Conservation (phyloP, 352 stramenopile genomes). For the Globisporangium emineosum region DNA sequence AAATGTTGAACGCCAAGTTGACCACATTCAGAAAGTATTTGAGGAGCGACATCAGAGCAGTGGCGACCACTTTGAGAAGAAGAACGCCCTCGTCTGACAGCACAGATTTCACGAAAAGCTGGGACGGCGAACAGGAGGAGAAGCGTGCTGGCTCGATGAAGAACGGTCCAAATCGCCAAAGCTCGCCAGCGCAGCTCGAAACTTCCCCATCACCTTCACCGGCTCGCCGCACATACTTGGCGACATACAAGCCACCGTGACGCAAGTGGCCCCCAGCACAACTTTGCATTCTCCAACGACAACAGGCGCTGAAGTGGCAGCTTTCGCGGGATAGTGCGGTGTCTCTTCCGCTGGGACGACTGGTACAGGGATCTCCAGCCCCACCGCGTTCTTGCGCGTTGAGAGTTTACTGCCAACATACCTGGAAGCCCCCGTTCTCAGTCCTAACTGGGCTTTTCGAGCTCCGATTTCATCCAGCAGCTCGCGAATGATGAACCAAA, state of each 20-base stretch:
- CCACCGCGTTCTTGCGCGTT: slow-evolving; percentile 23
- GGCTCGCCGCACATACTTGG: slow-evolving; percentile 42
- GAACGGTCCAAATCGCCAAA: slow-evolving; percentile 54
- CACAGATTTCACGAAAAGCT: slow-evolving; percentile 18
- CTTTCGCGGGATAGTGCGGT: no score
- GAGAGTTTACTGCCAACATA: not conserved
- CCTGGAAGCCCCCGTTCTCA: no score
- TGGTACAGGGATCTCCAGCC: slow-evolving; percentile 25
- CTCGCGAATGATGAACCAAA: slow-evolving; percentile 46
- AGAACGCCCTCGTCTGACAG: slow-evolving; percentile 32
- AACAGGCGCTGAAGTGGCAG: no score
- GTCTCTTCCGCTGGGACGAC: not conserved
- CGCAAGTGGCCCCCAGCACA: slow-evolving; percentile 24
- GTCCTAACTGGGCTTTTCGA: slow-evolving; percentile 28
- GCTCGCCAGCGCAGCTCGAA: slow-evolving; percentile 28
- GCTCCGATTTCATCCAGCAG: slow-evolving; percentile 48
- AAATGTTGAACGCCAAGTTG: slow-evolving; percentile 66
- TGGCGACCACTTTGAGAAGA: slow-evolving; percentile 21
- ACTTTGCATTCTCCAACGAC: slow-evolving; percentile 8
- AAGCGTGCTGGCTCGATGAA: slow-evolving; percentile 28
- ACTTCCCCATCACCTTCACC: not conserved
- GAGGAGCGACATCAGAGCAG: slow-evolving; percentile 25
- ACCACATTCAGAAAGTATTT: slow-evolving; percentile 56
- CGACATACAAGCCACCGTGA: slow-evolving; percentile 40
- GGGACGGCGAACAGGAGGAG: slow-evolving; percentile 20